Percentiles rank a stretch among this genome's conserved stretches.
Evolutionary conservation across 176 grass and related monocot species (phyloP).

Genomic region (Hyparrhenia diplandra): DNA sequence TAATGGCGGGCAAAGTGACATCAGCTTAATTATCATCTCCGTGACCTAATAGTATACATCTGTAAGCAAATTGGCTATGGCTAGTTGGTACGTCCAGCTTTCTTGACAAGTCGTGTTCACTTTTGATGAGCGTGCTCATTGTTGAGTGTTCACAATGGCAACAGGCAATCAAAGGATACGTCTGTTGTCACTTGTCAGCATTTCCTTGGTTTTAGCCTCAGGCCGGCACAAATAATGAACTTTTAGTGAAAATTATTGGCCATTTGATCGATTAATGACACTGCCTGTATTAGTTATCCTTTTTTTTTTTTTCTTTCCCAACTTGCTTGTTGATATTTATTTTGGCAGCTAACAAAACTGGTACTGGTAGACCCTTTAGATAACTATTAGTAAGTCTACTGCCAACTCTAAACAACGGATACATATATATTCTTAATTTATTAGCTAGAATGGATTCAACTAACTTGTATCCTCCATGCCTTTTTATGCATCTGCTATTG

Average conservation of each 20-base stretch:
- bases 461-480: not conserved
- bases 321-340: not conserved
- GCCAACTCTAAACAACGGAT: not conserved
- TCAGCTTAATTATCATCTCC: conserved; percentile 2
- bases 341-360: not conserved
- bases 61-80: conserved; percentile 11
- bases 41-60: conserved; percentile 23
- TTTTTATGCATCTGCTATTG: not conserved
- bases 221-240: not conserved
- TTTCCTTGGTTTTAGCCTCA: not conserved
- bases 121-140: conserved; percentile 15
- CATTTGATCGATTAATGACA: not conserved
- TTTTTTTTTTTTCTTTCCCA: not conserved
- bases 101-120: conserved; percentile 8
- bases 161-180: conserved; percentile 34
- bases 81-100: conserved; percentile 21
- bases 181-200: not conserved
- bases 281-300: not conserved
- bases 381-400: not conserved
- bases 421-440: no score
- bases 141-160: conserved; percentile 63
- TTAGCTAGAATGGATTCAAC: not conserved
- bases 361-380: not conserved
- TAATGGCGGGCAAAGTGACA: not conserved
- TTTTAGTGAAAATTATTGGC: not conserved